phyloP scores from a whole-genome alignment of 202 grass and related monocot species.

The Digitaria exilis region DNA sequence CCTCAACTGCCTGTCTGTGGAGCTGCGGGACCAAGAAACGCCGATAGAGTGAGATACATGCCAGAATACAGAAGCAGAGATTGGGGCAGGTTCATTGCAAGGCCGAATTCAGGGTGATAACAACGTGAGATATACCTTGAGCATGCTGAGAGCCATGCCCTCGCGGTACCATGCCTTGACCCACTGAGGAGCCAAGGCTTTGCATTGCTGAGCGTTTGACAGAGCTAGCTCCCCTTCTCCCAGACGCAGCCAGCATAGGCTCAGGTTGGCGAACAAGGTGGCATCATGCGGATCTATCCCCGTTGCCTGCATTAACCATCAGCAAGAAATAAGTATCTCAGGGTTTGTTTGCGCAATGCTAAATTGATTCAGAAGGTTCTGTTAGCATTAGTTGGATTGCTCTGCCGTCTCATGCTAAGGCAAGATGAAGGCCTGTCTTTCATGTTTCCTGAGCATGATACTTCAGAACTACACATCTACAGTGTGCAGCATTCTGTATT shows the following conservation, averaged over 20 bases:
- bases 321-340: background rate
- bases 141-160: constrained; percentile 20
- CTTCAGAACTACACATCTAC: background rate
- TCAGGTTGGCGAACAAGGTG: constrained; percentile 41
- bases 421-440: background rate
- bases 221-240: constrained; percentile 41
- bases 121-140: constrained; percentile 9
- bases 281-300: constrained; percentile 27
- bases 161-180: constrained; percentile 39
- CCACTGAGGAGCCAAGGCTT: constrained; percentile 5
- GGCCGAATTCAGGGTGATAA: background rate
- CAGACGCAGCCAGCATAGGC: constrained; percentile 52
- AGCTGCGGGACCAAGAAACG: background rate
- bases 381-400: background rate
- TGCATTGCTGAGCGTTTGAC: constrained; percentile 25
- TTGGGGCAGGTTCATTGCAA: background rate
- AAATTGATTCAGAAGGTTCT: background rate
- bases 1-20: background rate
- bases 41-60: background rate
- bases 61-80: background rate
- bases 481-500: too few species aligned
- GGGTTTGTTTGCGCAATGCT: background rate
- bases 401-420: background rate
- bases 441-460: background rate
- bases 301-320: constrained; percentile 32